Evolutionary conservation across 306 rosid genomes (phyloP), one percentile per base, ranked within the genome.

Genomic region (Pyrus pyrifolia): DNA sequence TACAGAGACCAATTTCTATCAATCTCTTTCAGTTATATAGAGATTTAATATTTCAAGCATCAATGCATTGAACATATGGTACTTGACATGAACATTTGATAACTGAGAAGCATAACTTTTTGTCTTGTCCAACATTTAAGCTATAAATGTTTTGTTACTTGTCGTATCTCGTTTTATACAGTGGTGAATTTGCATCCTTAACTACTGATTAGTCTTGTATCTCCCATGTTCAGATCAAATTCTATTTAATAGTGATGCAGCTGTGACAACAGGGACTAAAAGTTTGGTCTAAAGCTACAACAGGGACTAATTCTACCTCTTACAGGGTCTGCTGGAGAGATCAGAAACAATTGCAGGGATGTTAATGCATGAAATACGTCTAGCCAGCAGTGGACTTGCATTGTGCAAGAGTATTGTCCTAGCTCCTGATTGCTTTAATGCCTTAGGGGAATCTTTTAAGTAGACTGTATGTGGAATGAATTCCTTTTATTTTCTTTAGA

Each of bases 331-430:
- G 74, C 8, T 51, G 5, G 57, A 51, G 21, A 2, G 1, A 89
- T 95, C 73, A 80, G 97, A 76, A 88, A 79, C 77, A 95, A 82
- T 13, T 95, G 97, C 71, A 82, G 97, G 78, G 11, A 45, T 83
- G 88, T 77, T 89, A 82, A 6, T 78, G 63, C 38, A 9, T 23
- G 14, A 23, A 59, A 22, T 59, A 59, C 12, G 62, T 57, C 11
- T 10, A n/a, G 62, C 62, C 9, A 57, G 29, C 62, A 57, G 25
- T 53, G 60, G 22, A 55, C 60, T n/a, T 6, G 9, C 22, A 55
- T 8, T 57, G 1, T n/a, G 29, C 11, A 57, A 57, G 15, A 17
- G 5, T 51, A 17, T 4, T 51, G 57, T 57, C 62, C 62, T 31
- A 31, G 33, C 33, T 46, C 18, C 18, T 46, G 13, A 45, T 45